Conservation (phyloP, 163 green algal genomes). For the Chlamydomonas reinhardtii region DNA sequence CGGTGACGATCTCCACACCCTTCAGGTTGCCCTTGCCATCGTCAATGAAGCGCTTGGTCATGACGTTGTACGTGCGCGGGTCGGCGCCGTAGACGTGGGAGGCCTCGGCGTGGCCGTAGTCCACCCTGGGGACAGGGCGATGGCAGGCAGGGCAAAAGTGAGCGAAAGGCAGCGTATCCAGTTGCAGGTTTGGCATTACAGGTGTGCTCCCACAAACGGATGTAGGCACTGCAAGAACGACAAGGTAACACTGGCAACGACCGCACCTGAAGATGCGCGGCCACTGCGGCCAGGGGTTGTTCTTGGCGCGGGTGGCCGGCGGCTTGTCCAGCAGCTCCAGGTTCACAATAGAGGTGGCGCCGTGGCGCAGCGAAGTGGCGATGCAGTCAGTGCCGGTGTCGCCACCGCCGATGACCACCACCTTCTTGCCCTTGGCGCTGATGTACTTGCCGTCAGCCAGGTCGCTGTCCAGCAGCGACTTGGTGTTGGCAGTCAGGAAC, state of each 20-base stretch:
- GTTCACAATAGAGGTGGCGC: conserved; percentile 89
- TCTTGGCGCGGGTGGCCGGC: conserved; percentile 74
- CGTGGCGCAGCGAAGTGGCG: conserved; percentile 90
- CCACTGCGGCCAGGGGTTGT: conserved; percentile 97
- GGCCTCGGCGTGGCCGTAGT: conserved; percentile 96
- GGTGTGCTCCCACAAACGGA: too few relatives aligned
- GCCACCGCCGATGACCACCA: conserved; percentile 94
- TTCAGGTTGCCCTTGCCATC: conserved; percentile 80
- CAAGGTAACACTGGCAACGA: too few relatives aligned
- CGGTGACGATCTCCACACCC: conserved; percentile 88
- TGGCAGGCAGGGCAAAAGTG: not conserved
- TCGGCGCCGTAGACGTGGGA: conserved; percentile 82
- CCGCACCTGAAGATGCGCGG: conserved; percentile 67
- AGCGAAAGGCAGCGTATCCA: not conserved
- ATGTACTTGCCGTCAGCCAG: conserved; percentile 92
- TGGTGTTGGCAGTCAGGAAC: conserved; percentile 94
- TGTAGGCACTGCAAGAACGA: too few relatives aligned
- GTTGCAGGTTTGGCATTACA: too few relatives aligned
- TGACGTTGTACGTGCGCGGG: conserved; percentile 92
- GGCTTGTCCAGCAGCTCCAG: conserved; percentile 94
- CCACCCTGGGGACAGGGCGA: conserved; percentile 40
- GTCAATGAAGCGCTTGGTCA: conserved; percentile 95
- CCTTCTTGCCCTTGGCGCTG: conserved; percentile 81
- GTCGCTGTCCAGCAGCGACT: conserved; percentile 87
- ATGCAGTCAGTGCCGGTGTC: conserved; percentile 99